These are phyloP conservation scores for Acrodontium crateriforme DNA, from an alignment of 2,329 filamentous ascomycete species.

Conservation along the genomic window DNA sequence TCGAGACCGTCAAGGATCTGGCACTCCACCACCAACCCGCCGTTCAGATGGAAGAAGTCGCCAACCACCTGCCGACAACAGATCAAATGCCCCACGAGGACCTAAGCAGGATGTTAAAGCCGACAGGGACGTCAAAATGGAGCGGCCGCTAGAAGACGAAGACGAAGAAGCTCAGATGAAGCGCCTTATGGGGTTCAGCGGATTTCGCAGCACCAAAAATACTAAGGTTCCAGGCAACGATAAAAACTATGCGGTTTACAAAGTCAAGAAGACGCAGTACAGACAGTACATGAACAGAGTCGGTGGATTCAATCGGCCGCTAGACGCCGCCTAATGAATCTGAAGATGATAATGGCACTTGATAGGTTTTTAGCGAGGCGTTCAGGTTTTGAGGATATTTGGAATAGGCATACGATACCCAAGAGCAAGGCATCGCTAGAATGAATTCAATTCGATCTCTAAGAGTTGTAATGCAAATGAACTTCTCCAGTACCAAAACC, in stretches of 20 bases:
- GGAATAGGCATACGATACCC: too few relatives aligned
- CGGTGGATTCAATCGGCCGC: slow-evolving; percentile 67
- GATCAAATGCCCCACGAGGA: not conserved
- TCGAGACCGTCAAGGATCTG: slow-evolving; percentile 5
- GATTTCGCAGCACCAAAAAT: slow-evolving; percentile 75
- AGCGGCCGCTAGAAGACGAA: slow-evolving; percentile 25
- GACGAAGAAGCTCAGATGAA: slow-evolving; percentile 61
- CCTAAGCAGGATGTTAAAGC: slow-evolving; percentile 5
- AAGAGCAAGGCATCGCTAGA: too few relatives aligned
- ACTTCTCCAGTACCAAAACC: too few relatives aligned
- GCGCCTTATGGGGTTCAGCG: slow-evolving; percentile 79
- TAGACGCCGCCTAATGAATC: slow-evolving; percentile 24
- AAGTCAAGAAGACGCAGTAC: slow-evolving; percentile 90
- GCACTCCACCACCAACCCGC: slow-evolving; percentile 2
- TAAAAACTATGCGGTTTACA: slow-evolving; percentile 62
- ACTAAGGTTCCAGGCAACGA: slow-evolving; percentile 79
- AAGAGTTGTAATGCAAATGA: too few relatives aligned
- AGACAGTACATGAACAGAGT: slow-evolving; percentile 91
- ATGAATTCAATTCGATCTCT: too few relatives aligned
- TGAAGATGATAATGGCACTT: too few relatives aligned
- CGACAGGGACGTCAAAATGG: slow-evolving; percentile 9
- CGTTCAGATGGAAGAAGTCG: not conserved
- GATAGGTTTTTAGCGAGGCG: too few relatives aligned
- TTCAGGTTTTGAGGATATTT: too few relatives aligned
- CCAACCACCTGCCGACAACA: slow-evolving; percentile 1